Base-by-base conservation (phyloP, 768 basidiomycete genomes). In the Trametes coccinea region DNA sequence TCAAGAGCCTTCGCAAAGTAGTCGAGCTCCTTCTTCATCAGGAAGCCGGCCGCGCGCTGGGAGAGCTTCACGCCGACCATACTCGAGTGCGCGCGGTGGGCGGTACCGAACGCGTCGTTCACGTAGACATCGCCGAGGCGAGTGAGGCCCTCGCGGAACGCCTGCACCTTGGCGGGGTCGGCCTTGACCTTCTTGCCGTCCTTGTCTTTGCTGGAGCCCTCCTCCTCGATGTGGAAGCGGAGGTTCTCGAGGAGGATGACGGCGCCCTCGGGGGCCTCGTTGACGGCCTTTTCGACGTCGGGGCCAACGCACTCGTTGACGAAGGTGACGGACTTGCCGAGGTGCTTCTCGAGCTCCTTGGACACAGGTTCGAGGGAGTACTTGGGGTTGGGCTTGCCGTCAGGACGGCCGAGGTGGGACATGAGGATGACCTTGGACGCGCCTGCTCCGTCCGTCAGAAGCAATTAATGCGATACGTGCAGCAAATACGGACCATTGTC, bases 51-150 rank as follows among this genome's bases (percentile, higher is more conserved):
- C 1, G 96, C 96, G 67, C 94, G 84, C 76, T 96, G 90, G 6
- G 89, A 87, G 16, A 98, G 83, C 73, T 96, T 86, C 69, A 99
- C 83, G 68, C 96, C 96, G 67, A 99, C 96, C 95, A 99, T 98
- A 70, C 92, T 95, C 0, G 96, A 98, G 76, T 99, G 96, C 8
- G 94, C 95, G 67, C 96, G 93, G 76, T 99, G 96, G 53, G 95
- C 96, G 47, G 96, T 99, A 51, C 96, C 96, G 73, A 99, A 99
- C 29, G 96, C 96, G 74, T 99, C 96, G 79, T 99, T 99, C 74
- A 99, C 82, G 75, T 98, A 98, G 65, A 99, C 89, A 71, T 98
- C 95, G 54, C 95, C 95, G 67, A 99, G 88, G 58, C 81, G 83
- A 58, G 96, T 98, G 68, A 99, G 86, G 39, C 87, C 80, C 71